A percentile compares a stretch with the other conserved stretches of the same genome.
phyloP scores from a whole-genome alignment of 2,329 filamentous ascomycete genomes.

The Metarhizium brunneum region DNA sequence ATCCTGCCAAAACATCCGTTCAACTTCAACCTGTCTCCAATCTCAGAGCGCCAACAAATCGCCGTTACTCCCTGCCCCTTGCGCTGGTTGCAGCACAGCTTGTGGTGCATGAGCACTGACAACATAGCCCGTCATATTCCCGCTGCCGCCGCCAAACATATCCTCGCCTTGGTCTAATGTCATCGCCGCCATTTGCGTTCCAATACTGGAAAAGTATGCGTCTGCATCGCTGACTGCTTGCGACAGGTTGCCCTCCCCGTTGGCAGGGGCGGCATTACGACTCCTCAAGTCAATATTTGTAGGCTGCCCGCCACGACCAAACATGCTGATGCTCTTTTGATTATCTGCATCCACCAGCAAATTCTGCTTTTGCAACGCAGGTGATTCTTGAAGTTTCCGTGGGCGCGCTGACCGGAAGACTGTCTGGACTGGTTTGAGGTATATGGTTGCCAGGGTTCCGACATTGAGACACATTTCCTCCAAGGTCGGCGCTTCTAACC shows the following conservation, averaged over 20 bases:
- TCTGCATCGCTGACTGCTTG: conserved; percentile 79
- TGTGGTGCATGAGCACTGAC: conserved; percentile 77
- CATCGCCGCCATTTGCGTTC: conserved; percentile 64
- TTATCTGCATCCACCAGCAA: conserved; percentile 44
- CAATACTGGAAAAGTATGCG: conserved; percentile 77
- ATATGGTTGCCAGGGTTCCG: conserved; percentile 91
- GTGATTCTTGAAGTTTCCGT: conserved; percentile 69
- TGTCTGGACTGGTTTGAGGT: conserved; percentile 93
- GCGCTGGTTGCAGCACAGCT: conserved; percentile 61
- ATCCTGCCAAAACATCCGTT: not conserved
- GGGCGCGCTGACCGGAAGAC: conserved; percentile 88
- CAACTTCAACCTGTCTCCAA: not conserved
- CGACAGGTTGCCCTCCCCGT: conserved; percentile 42
- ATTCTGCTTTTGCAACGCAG: conserved; percentile 69
- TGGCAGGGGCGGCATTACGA: conserved; percentile 15
- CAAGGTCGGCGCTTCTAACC: conserved; percentile 79
- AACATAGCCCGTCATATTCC: conserved; percentile 50
- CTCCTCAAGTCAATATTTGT: conserved; percentile 39
- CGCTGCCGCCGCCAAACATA: conserved; percentile 50
- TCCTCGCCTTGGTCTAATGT: conserved; percentile 54
- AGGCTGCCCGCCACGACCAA: conserved; percentile 43
- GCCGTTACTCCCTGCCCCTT: conserved; percentile 55
- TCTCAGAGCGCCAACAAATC: conserved; percentile 59
- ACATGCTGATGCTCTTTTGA: conserved; percentile 51
- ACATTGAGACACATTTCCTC: conserved; percentile 98